Evolutionary conservation across 352 stramenopile genomes (phyloP), one percentile per base, ranked within the genome.

Genomic region (Globisporangium cystogenes): DNA sequence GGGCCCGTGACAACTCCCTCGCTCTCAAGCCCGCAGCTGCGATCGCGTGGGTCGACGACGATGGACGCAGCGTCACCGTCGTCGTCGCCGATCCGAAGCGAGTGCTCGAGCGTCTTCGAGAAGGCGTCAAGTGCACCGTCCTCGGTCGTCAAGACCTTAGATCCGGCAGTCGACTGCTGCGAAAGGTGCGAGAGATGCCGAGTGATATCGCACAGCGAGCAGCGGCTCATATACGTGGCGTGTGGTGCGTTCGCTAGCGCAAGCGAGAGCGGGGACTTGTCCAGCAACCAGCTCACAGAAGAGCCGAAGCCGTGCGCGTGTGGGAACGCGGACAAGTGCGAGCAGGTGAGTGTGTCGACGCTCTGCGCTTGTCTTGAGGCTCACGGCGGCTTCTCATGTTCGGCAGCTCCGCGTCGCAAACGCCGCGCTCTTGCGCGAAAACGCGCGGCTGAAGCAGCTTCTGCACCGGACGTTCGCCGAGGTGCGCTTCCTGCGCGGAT

Each of bases 401-500:
- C n/a, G n/a, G 26, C 50, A 66, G 31, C 51, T 60, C 43, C 15
- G 60, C 12, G 53, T 49, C 20, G 48, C 43, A 31, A 81, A 70
- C 24, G 45, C 53, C 41, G 55, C 53, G 10, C 43, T 80, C 26
- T 55, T 68, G 50, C 20, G n/a, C 5, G 67, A 75, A 35, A 80
- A 77, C 44, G 10, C 55, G n/a, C 68, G 52, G 2, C 48, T 76
- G 7, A 55, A 55, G 57, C 62, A 74, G 49, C 62, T 76, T 0
- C 39, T 77, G 29, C 47, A 71, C 41, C 61, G 51, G 23, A 77
- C 63, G 16, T 73, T 78, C 41, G 54, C 74, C 36, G 64, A 72
- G 63, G 64, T 71, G 53, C 26, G 26, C 26, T n/a, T n/a, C n/a
- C n/a, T n/a, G n/a, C n/a, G n/a, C n/a, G n/a, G n/a, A n/a, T n/a